Percentiles rank a stretch among this genome's conserved stretches.
Evolutionary conservation across 2,329 filamentous ascomycete species (phyloP).

Genomic region (Pyrenophora seminiperda): DNA sequence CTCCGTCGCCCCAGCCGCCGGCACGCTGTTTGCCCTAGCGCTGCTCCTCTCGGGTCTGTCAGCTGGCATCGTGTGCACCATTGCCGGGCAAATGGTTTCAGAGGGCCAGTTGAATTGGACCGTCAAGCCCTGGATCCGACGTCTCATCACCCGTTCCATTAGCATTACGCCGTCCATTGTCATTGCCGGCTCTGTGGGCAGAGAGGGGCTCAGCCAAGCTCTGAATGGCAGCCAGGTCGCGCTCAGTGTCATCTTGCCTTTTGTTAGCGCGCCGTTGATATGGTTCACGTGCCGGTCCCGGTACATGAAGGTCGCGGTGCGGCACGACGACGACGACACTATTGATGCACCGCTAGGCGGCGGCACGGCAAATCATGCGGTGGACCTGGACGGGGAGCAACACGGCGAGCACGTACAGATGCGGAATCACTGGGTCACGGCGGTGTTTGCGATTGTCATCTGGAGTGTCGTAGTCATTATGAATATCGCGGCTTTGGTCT

Average conservation of each 20-base stretch:
- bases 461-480: conserved; percentile 78
- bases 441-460: conserved; percentile 63
- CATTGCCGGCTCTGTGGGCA: conserved; percentile 78
- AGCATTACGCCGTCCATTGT: conserved; percentile 83
- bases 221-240: conserved; percentile 79
- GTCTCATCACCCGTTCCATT: conserved; percentile 77
- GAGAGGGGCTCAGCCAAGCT: conserved; percentile 70
- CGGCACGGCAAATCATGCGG: conserved; percentile 12
- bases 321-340: conserved; percentile 11
- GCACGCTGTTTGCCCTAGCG: conserved; percentile 82
- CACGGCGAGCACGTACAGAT: conserved; percentile 61
- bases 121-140: conserved; percentile 76
- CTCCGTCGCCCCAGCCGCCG: conserved; percentile 74
- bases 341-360: background rate
- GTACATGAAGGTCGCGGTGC: conserved; percentile 74
- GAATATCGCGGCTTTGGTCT: conserved; percentile 77
- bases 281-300: conserved; percentile 81
- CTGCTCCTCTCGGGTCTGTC: conserved; percentile 79
- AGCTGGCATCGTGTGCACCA: conserved; percentile 86
- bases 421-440: conserved; percentile 72
- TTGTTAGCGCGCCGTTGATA: conserved; percentile 80
- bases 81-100: conserved; percentile 85
- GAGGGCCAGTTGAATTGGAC: conserved; percentile 81
- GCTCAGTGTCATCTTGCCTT: conserved; percentile 77
- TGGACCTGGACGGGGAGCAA: no score